Percentiles rank a stretch among this genome's conserved stretches.
These are phyloP conservation scores for Hirschfeldia incana DNA, from an alignment of 345 rosid species.

Conservation along the genomic window DNA sequence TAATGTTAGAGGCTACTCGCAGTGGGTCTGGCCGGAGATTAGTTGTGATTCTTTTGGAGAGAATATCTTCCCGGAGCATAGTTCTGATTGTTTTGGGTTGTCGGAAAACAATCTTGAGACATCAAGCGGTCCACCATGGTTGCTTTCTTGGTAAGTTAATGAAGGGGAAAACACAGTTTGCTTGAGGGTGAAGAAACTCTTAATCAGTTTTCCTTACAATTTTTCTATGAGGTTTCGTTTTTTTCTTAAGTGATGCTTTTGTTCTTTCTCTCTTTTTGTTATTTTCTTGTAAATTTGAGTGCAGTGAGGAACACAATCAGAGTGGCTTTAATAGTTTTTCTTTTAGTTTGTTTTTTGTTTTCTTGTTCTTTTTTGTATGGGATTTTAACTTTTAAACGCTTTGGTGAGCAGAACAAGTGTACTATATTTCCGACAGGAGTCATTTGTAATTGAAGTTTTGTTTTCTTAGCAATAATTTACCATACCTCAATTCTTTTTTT, in stretches of 20 bases:
- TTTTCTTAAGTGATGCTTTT: conserved; percentile 31
- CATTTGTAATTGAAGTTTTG: conserved; percentile 14
- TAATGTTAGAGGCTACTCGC: conserved; percentile 72
- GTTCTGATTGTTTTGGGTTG: conserved; percentile 64
- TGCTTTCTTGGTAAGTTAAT: conserved; percentile 59
- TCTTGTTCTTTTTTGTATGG: background rate
- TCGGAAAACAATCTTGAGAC: conserved; percentile 41
- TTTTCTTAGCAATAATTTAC: background rate
- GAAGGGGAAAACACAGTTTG: conserved; percentile 22
- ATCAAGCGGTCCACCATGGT: conserved; percentile 49
- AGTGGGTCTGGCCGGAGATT: conserved; percentile 64
- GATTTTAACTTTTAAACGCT: background rate
- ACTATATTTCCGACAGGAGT: conserved; percentile 25
- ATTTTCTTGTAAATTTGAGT: conserved; percentile 67
- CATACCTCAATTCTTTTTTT: background rate
- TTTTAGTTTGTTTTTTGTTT: background rate
- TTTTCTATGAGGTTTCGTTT: conserved; percentile 24
- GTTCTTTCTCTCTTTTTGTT: conserved; percentile 14
- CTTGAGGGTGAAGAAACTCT: conserved; percentile 40
- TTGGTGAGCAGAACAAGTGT: conserved; percentile 34
- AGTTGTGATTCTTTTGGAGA: conserved; percentile 62
- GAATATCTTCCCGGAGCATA: conserved; percentile 61
- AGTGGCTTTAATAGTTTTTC: conserved; percentile 42
- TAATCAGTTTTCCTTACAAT: conserved; percentile 11
- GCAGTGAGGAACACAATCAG: conserved; percentile 59